A percentile compares a stretch with the other conserved stretches of the same genome.
These are phyloP conservation scores for Periconia macrospinosa DNA, from an alignment of 2,329 filamentous ascomycete genomes.

Conservation along the genomic window DNA sequence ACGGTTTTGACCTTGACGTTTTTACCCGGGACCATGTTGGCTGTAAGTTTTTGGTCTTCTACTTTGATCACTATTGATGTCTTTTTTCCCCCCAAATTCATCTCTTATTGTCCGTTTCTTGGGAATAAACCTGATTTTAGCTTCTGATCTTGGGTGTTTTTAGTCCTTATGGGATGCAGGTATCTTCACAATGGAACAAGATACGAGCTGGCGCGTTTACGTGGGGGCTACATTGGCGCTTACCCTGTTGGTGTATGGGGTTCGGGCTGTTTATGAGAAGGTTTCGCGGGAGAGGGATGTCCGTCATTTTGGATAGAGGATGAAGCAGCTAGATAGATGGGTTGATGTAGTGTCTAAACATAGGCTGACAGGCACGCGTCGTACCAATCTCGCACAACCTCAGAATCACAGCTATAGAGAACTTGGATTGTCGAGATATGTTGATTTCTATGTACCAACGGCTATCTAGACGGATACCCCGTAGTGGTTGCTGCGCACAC, in stretches of 20 bases:
- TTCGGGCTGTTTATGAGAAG: constrained; percentile 2
- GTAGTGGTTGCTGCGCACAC: no score
- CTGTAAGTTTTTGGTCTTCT: neutral
- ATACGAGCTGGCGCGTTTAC: constrained; percentile 5
- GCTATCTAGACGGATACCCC: no score
- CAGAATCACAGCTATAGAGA: no score
- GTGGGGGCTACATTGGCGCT: constrained; percentile 1
- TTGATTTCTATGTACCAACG: no score
- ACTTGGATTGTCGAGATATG: no score
- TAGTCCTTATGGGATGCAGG: constrained; percentile 6
- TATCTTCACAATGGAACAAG: constrained; percentile 2
- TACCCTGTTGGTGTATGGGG: constrained; percentile 1
- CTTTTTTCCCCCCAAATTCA: no score
- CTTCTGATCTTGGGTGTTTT: neutral
- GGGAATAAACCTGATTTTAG: neutral
- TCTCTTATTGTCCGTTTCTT: neutral
- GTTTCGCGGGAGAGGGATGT: neutral
- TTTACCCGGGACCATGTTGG: constrained; percentile 4
- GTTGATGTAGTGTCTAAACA: no score
- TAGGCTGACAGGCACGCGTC: no score
- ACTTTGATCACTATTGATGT: no score
- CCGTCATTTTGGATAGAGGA: neutral
- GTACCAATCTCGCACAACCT: no score
- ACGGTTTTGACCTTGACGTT: constrained; percentile 6
- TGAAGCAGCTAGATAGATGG: no score